Conservation (phyloP, 225 moss, liverwort and hornwort genomes). For the Asterella californica region DNA sequence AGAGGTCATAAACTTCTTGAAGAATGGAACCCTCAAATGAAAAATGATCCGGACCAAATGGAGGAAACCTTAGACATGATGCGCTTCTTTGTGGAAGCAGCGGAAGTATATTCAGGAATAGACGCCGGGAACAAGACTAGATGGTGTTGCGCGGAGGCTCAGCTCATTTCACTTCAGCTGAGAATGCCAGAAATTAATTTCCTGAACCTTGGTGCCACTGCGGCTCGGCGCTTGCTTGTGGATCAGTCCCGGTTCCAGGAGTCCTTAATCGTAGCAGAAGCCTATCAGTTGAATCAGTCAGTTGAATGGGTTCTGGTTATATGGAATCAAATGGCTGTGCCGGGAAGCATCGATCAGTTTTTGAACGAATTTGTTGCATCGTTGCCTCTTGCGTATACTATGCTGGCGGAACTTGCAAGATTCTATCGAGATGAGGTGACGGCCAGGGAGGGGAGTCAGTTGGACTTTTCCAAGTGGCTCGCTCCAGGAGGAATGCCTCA, state of each 20-base stretch:
- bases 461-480: slow-evolving; percentile 77
- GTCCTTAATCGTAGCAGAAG: slow-evolving; percentile 85
- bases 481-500: slow-evolving; percentile 63
- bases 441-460: slow-evolving; percentile 60
- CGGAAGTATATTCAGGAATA: slow-evolving; percentile 72
- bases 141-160: slow-evolving; percentile 89
- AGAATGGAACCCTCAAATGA: slow-evolving; percentile 44
- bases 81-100: slow-evolving; percentile 93
- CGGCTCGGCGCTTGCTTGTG: slow-evolving; percentile 73
- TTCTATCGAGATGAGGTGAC: slow-evolving; percentile 81
- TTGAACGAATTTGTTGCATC: slow-evolving; percentile 80
- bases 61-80: slow-evolving; percentile 84
- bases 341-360: slow-evolving; percentile 74
- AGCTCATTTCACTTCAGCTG: slow-evolving; percentile 86
- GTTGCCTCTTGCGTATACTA: slow-evolving; percentile 66
- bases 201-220: slow-evolving; percentile 77
- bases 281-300: slow-evolving; percentile 85
- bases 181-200: slow-evolving; percentile 77
- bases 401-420: slow-evolving; percentile 86
- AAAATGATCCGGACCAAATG: slow-evolving; percentile 70
- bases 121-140: slow-evolving; percentile 92
- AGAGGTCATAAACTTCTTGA: slow-evolving; percentile 61
- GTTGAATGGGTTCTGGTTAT: slow-evolving; percentile 93
- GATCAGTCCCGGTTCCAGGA: slow-evolving; percentile 88
- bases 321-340: slow-evolving; percentile 80